These are phyloP conservation scores for Aspergillus transmontanensis DNA, from an alignment of 2,329 filamentous ascomycete species.

Conservation along the genomic window DNA sequence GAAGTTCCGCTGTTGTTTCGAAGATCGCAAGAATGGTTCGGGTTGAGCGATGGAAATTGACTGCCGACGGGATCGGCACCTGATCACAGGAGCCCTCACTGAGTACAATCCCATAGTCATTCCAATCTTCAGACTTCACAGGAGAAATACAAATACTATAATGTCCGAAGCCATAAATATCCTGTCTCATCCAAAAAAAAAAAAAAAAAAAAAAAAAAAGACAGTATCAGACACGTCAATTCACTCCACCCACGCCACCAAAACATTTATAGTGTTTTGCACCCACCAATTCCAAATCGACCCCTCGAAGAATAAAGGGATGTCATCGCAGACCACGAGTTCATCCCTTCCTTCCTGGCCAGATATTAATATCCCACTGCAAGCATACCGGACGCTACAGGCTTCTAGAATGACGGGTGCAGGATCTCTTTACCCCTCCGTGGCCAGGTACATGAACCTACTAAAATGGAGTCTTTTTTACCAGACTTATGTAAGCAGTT, in stretches of 20 bases:
- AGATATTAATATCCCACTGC: not conserved
- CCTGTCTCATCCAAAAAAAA: not conserved
- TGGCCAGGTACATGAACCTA: too few species aligned
- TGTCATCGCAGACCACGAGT: not conserved
- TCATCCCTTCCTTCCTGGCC: not conserved
- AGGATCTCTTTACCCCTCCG: not conserved
- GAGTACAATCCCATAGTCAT: too few species aligned
- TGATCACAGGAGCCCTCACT: not conserved
- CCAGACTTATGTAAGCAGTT: too few species aligned
- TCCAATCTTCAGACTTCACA: not conserved
- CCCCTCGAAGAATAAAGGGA: not conserved
- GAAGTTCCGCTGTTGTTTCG: too few species aligned
- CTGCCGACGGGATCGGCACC: not conserved
- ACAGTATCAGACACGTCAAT: not conserved
- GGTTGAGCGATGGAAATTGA: not conserved
- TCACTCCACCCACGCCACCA: not conserved
- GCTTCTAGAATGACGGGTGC: not conserved
- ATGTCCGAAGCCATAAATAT: not conserved
- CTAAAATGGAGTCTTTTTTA: too few species aligned
- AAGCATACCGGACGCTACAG: not conserved
- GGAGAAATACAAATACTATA: not conserved
- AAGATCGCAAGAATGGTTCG: too few species aligned
- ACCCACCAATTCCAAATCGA: not conserved
- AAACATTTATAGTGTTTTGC: not conserved
- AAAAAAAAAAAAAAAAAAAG: fast-evolving